Evolutionary conservation across 371 early-diverging fungal species (phyloP).

Genomic region (Mucor indicus): DNA sequence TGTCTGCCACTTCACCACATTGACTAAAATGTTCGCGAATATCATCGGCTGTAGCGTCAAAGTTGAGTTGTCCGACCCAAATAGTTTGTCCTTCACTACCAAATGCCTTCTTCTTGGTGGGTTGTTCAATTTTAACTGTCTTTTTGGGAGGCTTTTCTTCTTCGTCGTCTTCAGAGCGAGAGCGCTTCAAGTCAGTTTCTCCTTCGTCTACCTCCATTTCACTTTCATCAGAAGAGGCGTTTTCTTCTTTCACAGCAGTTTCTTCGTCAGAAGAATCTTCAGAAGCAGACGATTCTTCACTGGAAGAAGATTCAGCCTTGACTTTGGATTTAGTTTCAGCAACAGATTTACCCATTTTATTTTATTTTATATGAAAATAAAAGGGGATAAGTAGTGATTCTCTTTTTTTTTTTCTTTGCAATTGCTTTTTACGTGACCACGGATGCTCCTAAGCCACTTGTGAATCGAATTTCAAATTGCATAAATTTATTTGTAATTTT

Average conservation of each 20-base stretch:
- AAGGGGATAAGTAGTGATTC: too few species aligned
- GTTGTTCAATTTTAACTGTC: slow-evolving; percentile 49
- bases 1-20: slow-evolving; percentile 63
- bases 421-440: too few species aligned
- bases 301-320: slow-evolving; percentile 6
- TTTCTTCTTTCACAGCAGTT: not conserved
- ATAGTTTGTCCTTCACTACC: slow-evolving; percentile 49
- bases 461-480: too few species aligned
- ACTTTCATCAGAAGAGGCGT: slow-evolving; percentile 3
- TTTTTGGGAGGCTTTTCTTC: slow-evolving; percentile 41
- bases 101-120: slow-evolving; percentile 24
- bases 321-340: slow-evolving; percentile 97
- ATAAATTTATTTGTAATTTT: too few species aligned
- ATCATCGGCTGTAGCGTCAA: slow-evolving; percentile 61
- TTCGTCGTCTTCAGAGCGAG: slow-evolving; percentile 16
- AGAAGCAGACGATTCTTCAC: not conserved
- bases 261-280: not conserved
- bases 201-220: slow-evolving; percentile 32
- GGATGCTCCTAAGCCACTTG: too few species aligned
- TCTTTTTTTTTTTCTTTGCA: too few species aligned
- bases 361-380: too few species aligned
- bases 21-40: slow-evolving; percentile 57
- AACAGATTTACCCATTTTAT: slow-evolving; percentile 75
- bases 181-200: slow-evolving; percentile 18
- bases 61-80: slow-evolving; percentile 73